These are phyloP conservation scores for Pseudocercospora vitis DNA, from an alignment of 2,329 filamentous ascomycete genomes.

Conservation along the genomic window DNA sequence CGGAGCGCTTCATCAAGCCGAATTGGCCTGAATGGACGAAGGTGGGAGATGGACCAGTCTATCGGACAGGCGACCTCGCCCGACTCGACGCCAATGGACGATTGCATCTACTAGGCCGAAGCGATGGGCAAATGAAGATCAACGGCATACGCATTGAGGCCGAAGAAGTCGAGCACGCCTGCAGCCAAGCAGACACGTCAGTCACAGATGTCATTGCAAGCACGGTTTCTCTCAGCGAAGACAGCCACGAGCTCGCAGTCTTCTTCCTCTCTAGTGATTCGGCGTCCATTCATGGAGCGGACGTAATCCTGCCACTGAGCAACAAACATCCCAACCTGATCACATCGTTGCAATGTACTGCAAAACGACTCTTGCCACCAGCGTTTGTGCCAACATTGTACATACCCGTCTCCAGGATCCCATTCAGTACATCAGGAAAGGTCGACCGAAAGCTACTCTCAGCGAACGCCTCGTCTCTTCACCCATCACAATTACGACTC, in stretches of 20 bases:
- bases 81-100: conserved; percentile 22
- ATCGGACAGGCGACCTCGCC: conserved; percentile 27
- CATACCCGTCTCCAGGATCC: not conserved
- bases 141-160: conserved; percentile 74
- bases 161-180: conserved; percentile 69
- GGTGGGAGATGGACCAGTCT: not conserved
- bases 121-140: conserved; percentile 76
- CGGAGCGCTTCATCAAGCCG: conserved; percentile 31
- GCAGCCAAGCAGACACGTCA: no score
- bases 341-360: not conserved
- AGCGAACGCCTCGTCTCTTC: no score
- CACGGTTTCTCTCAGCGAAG: not conserved
- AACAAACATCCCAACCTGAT: not conserved
- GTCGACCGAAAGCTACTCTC: no score
- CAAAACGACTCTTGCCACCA: not conserved
- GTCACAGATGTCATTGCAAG: not conserved
- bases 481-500: no score
- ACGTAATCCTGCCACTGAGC: no score
- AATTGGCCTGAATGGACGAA: not conserved
- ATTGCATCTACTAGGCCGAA: conserved; percentile 61
- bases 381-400: not conserved
- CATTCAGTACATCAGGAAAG: not conserved
- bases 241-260: not conserved
- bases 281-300: no score
- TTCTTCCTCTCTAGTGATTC: no score